Evolutionary conservation across 164 flowering plant genomes (phyloP).

Genomic region (Pachysandra terminalis): DNA sequence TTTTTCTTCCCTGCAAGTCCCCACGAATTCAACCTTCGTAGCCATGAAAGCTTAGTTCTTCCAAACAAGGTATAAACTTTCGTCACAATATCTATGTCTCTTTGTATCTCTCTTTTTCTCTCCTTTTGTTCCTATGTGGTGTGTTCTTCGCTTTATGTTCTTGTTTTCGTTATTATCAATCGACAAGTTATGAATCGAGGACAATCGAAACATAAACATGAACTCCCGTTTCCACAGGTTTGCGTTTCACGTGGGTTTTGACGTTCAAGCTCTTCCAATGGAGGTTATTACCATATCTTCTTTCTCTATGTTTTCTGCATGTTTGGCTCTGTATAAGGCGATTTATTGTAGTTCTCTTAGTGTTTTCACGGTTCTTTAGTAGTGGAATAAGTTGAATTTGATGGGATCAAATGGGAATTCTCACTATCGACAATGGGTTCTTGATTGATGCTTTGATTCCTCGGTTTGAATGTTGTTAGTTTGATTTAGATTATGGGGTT

Average conservation of each 20-base stretch:
- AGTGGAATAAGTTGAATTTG: constrained; percentile 9
- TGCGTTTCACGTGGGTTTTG: constrained; percentile 20
- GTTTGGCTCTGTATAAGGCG: constrained; percentile 8
- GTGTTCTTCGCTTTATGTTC: constrained; percentile 1
- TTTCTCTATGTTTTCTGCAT: constrained; percentile 9
- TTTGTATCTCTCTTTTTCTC: constrained; percentile 14
- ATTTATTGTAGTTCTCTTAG: constrained; percentile 13
- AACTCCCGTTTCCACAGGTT: constrained; percentile 20
- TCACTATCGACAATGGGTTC: constrained; percentile 1
- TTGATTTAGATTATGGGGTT: constrained; percentile 9
- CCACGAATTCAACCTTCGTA: constrained; percentile 13
- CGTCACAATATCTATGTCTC: neutral
- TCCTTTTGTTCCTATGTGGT: neutral
- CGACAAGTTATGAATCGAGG: constrained; percentile 17
- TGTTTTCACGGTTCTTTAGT: neutral
- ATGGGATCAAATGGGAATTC: constrained; percentile 18
- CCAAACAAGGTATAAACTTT: constrained; percentile 15
- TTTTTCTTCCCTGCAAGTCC: neutral
- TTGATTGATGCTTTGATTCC: constrained; percentile 2
- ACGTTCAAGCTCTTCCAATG: constrained; percentile 13
- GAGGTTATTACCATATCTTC: constrained; percentile 16
- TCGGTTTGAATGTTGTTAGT: constrained; percentile 7
- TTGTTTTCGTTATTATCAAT: constrained; percentile 23
- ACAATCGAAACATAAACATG: constrained; percentile 17
- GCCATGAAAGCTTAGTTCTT: constrained; percentile 24